Evolutionary conservation across 2,329 filamentous ascomycete genomes (phyloP), one percentile per base, ranked within the genome.

Genomic region (Huntiella abstrusa): DNA sequence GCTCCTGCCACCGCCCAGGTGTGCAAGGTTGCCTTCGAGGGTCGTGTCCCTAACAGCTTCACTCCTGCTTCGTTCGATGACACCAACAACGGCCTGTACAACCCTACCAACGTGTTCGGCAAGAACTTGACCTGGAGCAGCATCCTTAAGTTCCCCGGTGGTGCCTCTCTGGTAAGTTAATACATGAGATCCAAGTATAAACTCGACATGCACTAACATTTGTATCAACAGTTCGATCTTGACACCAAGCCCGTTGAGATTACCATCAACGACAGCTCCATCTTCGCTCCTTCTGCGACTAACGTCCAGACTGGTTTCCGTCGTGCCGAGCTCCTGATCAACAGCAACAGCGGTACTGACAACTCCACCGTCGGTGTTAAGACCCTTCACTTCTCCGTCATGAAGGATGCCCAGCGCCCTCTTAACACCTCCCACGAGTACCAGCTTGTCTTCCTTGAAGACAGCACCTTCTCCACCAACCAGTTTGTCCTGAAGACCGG

Each of bases 381-480:
- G 60, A 76, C 73, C 1, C 64, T 78, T 43, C 75, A 79, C 59
- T 77, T 73, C 58, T 72, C 68, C 53, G 55, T 79, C 32, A 64
- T 64, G 57, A 69, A 71, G 54, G 72, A 77, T 52, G 39, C 46
- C 37, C 54, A 60, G 36, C 62, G 69, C 8, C 66, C 67, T 10
- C 58, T 78, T 45, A 77, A 79, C 60, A 58, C 70, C 46, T 69
- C 67, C 5, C 75, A 78, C 56, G 72, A 77, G 59, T 78, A 77
- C 58, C 62, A 74, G 55, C 65, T 74, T 39, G 61, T 66, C 34
- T 72, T 67, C 56, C 62, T 68, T 22, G 67, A 70, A 56, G 62
- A 59, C 52, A 57, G 53, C 43, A 62, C 66, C 52, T 71, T 60
- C 56, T 64, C 62, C 51, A 64, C 63, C 47, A 69, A 72, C 57